Base-by-base conservation (phyloP, 306 rosid species). In the Cicer bijugum region DNA sequence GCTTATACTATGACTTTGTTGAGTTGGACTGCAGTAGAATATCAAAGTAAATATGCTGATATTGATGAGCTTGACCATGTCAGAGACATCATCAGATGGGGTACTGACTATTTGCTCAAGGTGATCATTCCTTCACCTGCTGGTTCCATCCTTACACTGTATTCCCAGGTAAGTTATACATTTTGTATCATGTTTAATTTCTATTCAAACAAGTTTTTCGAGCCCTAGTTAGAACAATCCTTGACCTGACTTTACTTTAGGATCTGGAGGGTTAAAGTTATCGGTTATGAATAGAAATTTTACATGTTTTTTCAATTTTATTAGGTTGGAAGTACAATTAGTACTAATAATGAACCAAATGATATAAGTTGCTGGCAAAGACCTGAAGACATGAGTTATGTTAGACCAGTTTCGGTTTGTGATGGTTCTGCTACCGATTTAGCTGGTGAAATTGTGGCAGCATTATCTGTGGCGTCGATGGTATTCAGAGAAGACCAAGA, bases 11-110 rank as follows among this genome's bases (percentile, higher is more conserved):
- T 90, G 46, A 86, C 97, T 55, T 55, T 93, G 76, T 76, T 93
- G 92, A 86, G 97, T 75, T 93, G 98, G 98, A 85, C 78, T 38
- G 87, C 85, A 71, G 60, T 90, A 39, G 98, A 93, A 80, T 93
- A 90, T 80, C 97, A 82, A 60, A 71, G 82, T 5, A 89, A 93
- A 56, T 89, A 89, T 80, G 81, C 72, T 70, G 88, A 78, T 59
- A 85, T 90, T 17, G 86, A 75, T 12, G 97, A 92, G 81, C 90
- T 92, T 70, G 85, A 83, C n/a, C 98, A 92, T 76, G 87, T 90
- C 38, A 89, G 50, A 71, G 96, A 89, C 73, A 90, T 90, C 68
- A 90, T 90, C 69, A 89, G 72, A 82, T 92, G 98, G 97, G 98
- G 96, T 38, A 85, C 81, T 84, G 89, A 90, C 69, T 92, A 90